Evolutionary conservation across 2,329 filamentous ascomycete genomes (phyloP).

Genomic region (Ceratocystis papillata): DNA sequence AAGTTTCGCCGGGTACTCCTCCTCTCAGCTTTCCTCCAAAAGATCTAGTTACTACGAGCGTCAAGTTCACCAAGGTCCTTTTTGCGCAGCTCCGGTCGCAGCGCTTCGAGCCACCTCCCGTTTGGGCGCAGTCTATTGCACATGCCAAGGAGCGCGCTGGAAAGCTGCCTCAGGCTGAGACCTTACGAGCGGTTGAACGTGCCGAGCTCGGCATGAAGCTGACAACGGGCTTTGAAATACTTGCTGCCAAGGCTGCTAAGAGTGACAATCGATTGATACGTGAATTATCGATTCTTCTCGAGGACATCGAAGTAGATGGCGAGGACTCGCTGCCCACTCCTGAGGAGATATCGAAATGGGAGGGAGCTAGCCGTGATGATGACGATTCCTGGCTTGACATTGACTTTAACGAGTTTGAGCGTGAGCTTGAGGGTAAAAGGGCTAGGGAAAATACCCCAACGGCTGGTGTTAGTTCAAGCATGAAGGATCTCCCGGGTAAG

Average conservation of each 20-base stretch:
- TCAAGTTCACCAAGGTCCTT: slow-evolving; percentile 75
- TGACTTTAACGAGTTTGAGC: slow-evolving; percentile 77
- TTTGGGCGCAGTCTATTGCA: slow-evolving; percentile 34
- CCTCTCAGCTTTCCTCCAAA: slow-evolving; percentile 56
- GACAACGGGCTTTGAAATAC: slow-evolving; percentile 81
- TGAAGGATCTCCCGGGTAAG: slow-evolving; percentile 14
- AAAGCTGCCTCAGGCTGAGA: slow-evolving; percentile 25
- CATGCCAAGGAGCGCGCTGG: slow-evolving; percentile 16
- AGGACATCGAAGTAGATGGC: slow-evolving; percentile 64
- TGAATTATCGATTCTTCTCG: slow-evolving; percentile 65
- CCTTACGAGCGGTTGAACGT: slow-evolving; percentile 30
- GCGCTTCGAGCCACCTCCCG: slow-evolving; percentile 56
- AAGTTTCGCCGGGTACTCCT: slow-evolving; percentile 33
- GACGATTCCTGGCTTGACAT: slow-evolving; percentile 89
- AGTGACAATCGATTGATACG: slow-evolving; percentile 58
- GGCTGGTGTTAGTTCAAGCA: slow-evolving; percentile 20
- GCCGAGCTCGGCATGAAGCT: slow-evolving; percentile 78
- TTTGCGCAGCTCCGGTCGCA: slow-evolving; percentile 88
- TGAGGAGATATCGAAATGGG: slow-evolving; percentile 62
- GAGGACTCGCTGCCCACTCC: slow-evolving; percentile 56
- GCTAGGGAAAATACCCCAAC: slow-evolving; percentile 25
- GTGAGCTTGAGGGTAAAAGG: slow-evolving; percentile 52
- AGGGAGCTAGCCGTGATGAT: slow-evolving; percentile 52
- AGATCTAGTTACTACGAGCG: slow-evolving; percentile 69
- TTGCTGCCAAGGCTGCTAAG: slow-evolving; percentile 56